These are phyloP conservation scores for Choricystis sp. DNA, from an alignment of 139 green algal genomes.

Conservation along the genomic window DNA sequence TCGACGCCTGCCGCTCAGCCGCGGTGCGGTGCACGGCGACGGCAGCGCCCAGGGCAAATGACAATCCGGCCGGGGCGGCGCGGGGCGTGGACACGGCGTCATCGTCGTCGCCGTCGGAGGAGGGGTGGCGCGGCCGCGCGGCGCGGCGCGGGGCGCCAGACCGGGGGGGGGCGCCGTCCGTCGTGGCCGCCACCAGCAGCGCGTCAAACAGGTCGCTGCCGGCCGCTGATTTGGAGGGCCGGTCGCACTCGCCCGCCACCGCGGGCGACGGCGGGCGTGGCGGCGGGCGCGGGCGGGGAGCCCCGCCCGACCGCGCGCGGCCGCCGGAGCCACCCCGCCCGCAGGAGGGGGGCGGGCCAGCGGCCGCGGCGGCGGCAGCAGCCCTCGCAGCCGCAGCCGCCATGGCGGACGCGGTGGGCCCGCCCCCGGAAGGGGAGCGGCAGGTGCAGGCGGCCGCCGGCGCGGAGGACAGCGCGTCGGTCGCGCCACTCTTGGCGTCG, in stretches of 20 bases:
- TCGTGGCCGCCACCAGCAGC: constrained; percentile 57
- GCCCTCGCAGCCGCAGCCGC: constrained; percentile 1
- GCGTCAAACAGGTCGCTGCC: constrained; percentile 59
- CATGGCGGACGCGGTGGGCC: background rate
- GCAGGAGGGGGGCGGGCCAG: constrained; percentile 4
- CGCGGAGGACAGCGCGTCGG: background rate
- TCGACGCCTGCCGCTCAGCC: no score
- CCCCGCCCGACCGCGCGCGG: constrained; percentile 5
- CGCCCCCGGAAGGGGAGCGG: background rate
- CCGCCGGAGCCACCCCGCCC: constrained; percentile 1
- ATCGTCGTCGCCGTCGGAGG: no score
- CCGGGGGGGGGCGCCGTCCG: no score
- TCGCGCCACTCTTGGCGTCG: constrained; percentile 61
- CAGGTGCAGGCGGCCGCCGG: background rate
- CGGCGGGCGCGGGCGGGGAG: constrained; percentile 9
- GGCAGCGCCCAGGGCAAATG: no score
- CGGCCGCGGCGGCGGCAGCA: background rate
- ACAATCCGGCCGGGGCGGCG: no score
- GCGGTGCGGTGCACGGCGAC: no score
- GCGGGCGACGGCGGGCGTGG: background rate
- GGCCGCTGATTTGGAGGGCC: constrained; percentile 12
- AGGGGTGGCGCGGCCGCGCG: no score
- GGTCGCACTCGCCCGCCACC: constrained; percentile 10
- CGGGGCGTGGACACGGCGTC: no score
- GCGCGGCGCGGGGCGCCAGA: no score